A percentile compares a stretch with the other conserved stretches of the same genome.
Conservation (phyloP, 768 basidiomycete species). For the Megacollybia marginata region DNA sequence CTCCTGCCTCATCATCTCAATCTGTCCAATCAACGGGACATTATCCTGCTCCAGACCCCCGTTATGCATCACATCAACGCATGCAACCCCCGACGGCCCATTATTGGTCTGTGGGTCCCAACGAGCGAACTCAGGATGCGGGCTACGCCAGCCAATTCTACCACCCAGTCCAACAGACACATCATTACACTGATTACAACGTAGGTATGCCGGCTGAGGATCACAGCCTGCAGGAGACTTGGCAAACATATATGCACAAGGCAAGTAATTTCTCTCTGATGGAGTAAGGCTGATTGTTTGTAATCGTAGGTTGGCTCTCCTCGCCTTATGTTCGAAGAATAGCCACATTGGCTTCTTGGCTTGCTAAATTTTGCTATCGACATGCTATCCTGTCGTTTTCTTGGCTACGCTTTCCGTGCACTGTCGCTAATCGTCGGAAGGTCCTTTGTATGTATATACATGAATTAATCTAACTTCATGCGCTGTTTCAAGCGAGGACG, state of each 20-base stretch:
- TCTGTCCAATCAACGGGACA: neutral
- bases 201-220: constrained; percentile 48
- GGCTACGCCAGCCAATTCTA: neutral
- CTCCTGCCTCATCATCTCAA: constrained; percentile 6
- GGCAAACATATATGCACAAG: constrained; percentile 62
- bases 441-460: too few relatives aligned
- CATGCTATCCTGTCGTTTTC: too few relatives aligned
- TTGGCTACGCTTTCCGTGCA: too few relatives aligned
- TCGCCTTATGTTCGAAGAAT: constrained; percentile 33
- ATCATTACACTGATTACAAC: constrained; percentile 41
- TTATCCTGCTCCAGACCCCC: neutral
- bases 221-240: constrained; percentile 56
- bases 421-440: too few relatives aligned
- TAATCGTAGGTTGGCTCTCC: constrained; percentile 32
- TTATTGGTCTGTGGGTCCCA: neutral
- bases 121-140: neutral
- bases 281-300: constrained; percentile 2
- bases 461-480: too few relatives aligned
- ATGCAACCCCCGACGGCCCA: neutral
- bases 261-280: constrained; percentile 19
- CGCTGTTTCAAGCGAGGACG: too few relatives aligned
- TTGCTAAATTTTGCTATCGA: neutral
- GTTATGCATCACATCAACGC: too few relatives aligned
- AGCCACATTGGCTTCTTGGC: neutral
- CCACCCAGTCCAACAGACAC: constrained; percentile 14